Evolutionary conservation across 345 rosid genomes (phyloP).

Genomic region (Hibiscus syriacus): DNA sequence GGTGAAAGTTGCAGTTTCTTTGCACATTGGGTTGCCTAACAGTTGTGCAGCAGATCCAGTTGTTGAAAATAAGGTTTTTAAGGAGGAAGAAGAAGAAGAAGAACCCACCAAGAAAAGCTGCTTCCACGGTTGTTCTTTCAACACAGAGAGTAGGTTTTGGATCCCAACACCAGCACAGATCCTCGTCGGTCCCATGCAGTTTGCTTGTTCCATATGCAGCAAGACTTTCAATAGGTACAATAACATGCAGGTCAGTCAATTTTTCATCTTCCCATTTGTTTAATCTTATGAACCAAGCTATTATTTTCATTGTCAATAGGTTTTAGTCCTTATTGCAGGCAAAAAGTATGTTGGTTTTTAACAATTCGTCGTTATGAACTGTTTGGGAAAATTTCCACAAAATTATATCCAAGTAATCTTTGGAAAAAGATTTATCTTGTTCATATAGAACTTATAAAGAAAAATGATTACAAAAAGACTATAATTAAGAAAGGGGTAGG

Average conservation of each 20-base stretch:
- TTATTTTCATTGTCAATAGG: too few relatives aligned
- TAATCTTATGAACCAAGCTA: background rate
- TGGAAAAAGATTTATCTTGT: too few relatives aligned
- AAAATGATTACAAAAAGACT: background rate
- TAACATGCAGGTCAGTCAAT: constrained; percentile 66
- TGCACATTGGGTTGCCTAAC: constrained; percentile 70
- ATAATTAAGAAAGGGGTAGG: too few relatives aligned
- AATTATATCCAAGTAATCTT: too few relatives aligned
- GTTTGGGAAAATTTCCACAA: background rate
- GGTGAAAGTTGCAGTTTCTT: constrained; percentile 39
- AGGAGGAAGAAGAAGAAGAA: constrained; percentile 26
- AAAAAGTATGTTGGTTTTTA: too few relatives aligned
- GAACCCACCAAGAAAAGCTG: constrained; percentile 20
- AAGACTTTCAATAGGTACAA: constrained; percentile 88
- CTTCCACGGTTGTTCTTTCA: constrained; percentile 26
- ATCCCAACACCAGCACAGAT: constrained; percentile 82
- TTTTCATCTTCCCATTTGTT: background rate
- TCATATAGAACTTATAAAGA: background rate
- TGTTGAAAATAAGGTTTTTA: constrained; percentile 3
- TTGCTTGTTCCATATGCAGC: constrained; percentile 63
- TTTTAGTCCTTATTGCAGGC: too few relatives aligned
- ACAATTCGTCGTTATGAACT: too few relatives aligned
- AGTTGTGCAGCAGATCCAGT: background rate
- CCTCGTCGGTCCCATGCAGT: constrained; percentile 79
- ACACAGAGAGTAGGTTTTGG: constrained; percentile 62